Conservation (phyloP, 768 basidiomycete genomes). For the Hemileccinum rubropunctum region DNA sequence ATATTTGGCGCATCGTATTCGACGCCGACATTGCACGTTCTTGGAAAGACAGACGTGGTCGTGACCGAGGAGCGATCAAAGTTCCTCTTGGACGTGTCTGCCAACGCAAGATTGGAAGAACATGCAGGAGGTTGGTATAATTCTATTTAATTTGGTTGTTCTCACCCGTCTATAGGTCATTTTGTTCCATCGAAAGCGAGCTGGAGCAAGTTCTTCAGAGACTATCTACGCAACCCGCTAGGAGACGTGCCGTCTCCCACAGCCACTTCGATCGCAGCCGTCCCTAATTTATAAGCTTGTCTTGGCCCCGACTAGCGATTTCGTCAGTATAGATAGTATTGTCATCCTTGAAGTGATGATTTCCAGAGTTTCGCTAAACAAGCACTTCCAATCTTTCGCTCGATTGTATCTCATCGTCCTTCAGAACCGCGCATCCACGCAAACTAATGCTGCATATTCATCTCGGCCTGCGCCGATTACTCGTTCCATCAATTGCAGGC, state of each 20-base stretch:
- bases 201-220: conserved; percentile 74
- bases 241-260: conserved; percentile 48
- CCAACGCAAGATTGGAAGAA: conserved; percentile 60
- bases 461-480: not conserved
- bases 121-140: conserved; percentile 73
- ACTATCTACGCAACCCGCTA: conserved; percentile 57
- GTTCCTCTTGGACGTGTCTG: conserved; percentile 51
- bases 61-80: conserved; percentile 68
- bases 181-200: conserved; percentile 76
- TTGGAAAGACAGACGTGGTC: conserved; percentile 76
- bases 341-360: not conserved
- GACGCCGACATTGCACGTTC: conserved; percentile 75
- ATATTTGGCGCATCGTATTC: conserved; percentile 52
- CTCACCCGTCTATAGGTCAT: conserved; percentile 51
- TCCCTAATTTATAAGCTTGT: conserved; percentile 1
- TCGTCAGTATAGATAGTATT: conserved; percentile 6
- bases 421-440: not conserved
- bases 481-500: not conserved
- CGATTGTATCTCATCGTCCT: not conserved
- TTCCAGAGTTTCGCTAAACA: not conserved
- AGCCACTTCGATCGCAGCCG: conserved; percentile 38
- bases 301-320: not conserved
- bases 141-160: not conserved
- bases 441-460: not conserved
- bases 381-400: not conserved